Percentiles rank a stretch among this genome's conserved stretches.
Evolutionary conservation across 805 yeast genomes (phyloP).

Genomic region (Sugiyamaella valdiviana): DNA sequence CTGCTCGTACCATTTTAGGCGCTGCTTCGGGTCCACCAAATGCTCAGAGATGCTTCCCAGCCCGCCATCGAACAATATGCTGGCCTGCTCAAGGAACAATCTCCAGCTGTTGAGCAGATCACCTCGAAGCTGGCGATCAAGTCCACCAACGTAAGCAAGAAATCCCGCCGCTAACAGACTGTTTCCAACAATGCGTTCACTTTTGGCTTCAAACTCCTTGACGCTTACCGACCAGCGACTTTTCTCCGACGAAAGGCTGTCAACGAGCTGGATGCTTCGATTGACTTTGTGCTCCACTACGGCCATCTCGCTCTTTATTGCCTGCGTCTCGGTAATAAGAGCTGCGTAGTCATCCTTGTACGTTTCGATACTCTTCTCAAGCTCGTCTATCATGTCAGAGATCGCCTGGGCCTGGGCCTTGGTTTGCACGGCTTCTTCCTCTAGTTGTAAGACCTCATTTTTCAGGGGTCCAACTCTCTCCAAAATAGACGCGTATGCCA

Average conservation of each 20-base stretch:
- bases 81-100: slow-evolving; percentile 30
- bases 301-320: slow-evolving; percentile 63
- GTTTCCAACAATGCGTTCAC: slow-evolving; percentile 54
- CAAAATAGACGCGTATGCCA: slow-evolving; percentile 65
- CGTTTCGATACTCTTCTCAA: slow-evolving; percentile 58
- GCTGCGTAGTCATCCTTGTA: slow-evolving; percentile 65
- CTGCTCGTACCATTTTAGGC: slow-evolving; percentile 44
- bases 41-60: slow-evolving; percentile 28
- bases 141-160: slow-evolving; percentile 52
- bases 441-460: slow-evolving; percentile 55
- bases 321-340: slow-evolving; percentile 73
- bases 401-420: slow-evolving; percentile 67
- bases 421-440: slow-evolving; percentile 54
- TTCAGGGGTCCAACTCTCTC: slow-evolving; percentile 69
- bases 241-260: slow-evolving; percentile 59
- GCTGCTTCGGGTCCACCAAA: slow-evolving; percentile 38
- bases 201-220: slow-evolving; percentile 42
- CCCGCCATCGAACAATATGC: slow-evolving; percentile 36
- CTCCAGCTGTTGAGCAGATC: slow-evolving; percentile 35
- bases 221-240: slow-evolving; percentile 65
- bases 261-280: slow-evolving; percentile 57
- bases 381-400: slow-evolving; percentile 71
- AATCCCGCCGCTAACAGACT: slow-evolving; percentile 58
- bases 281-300: slow-evolving; percentile 52
- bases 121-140: slow-evolving; percentile 45